A percentile compares a stretch with the other conserved stretches of the same genome.
These are phyloP conservation scores for Omphalea diandra DNA, from an alignment of 441 rosid genomes.

Conservation along the genomic window DNA sequence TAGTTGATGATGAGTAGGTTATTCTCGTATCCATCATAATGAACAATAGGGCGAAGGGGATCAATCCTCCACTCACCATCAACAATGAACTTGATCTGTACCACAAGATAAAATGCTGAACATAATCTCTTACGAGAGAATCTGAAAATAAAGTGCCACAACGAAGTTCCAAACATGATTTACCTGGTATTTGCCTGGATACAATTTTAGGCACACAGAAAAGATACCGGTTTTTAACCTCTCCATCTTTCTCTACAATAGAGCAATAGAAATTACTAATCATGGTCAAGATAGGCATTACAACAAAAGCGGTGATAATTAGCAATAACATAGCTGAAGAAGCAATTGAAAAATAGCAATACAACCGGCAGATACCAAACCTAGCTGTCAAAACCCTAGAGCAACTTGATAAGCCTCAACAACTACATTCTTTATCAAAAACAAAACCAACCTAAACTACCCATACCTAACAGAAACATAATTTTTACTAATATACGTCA, in stretches of 20 bases:
- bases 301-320: not conserved
- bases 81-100: slow-evolving; percentile 84
- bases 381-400: not conserved
- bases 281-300: not conserved
- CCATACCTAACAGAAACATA: not conserved
- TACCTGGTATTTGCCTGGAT: slow-evolving; percentile 93
- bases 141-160: not conserved
- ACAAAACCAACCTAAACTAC: not conserved
- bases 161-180: slow-evolving; percentile 5
- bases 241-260: slow-evolving; percentile 85
- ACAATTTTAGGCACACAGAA: slow-evolving; percentile 59
- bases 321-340: not conserved
- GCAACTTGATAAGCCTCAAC: not conserved
- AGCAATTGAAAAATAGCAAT: not conserved
- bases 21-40: slow-evolving; percentile 59
- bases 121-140: not conserved
- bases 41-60: slow-evolving; percentile 72
- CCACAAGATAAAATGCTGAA: slow-evolving; percentile 11
- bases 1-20: slow-evolving; percentile 62
- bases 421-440: not conserved
- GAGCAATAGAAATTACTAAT: too few species aligned
- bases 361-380: not conserved
- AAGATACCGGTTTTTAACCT: slow-evolving; percentile 61
- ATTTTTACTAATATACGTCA: not conserved
- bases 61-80: slow-evolving; percentile 90